Conservation (phyloP, 768 basidiomycete species). For the Mycena albidolilacea region DNA sequence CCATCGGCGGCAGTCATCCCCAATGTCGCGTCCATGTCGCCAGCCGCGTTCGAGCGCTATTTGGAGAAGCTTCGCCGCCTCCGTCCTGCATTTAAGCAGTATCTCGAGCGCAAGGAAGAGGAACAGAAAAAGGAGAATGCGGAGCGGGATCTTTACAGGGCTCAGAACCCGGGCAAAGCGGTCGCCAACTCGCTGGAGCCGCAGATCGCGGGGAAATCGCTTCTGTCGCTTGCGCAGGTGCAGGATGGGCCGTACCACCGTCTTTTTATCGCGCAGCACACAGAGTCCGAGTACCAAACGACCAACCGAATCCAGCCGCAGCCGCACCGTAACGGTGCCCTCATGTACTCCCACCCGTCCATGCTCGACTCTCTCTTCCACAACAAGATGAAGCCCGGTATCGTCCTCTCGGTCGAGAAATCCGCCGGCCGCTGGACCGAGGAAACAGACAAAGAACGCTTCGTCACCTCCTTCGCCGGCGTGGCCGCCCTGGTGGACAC, state of each 20-base stretch:
- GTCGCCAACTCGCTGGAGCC: not conserved
- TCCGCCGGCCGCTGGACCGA: constrained; percentile 3
- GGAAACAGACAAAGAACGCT: not conserved
- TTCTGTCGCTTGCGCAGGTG: constrained; percentile 46
- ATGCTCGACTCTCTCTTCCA: constrained; percentile 67
- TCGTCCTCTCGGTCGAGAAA: constrained; percentile 59
- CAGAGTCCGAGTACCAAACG: constrained; percentile 37
- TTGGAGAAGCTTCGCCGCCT: constrained; percentile 69
- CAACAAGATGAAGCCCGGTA: constrained; percentile 70
- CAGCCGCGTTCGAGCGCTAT: constrained; percentile 70
- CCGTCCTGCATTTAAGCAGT: constrained; percentile 70
- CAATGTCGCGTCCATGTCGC: constrained; percentile 75
- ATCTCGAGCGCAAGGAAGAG: constrained; percentile 49
- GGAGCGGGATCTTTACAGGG: not conserved
- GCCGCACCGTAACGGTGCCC: constrained; percentile 75
- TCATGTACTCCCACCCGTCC: constrained; percentile 71
- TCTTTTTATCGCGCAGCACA: constrained; percentile 54
- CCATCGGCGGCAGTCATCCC: constrained; percentile 47
- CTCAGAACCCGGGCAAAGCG: too few relatives aligned
- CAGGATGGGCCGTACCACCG: constrained; percentile 45
- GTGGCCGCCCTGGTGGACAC: constrained; percentile 10
- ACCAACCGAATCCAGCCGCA: constrained; percentile 67
- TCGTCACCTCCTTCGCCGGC: constrained; percentile 33
- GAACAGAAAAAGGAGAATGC: constrained; percentile 13
- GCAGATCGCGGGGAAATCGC: constrained; percentile 36